phyloP scores from a whole-genome alignment of 108 stramenopile species.

The Stephanodiscus minutulus region DNA sequence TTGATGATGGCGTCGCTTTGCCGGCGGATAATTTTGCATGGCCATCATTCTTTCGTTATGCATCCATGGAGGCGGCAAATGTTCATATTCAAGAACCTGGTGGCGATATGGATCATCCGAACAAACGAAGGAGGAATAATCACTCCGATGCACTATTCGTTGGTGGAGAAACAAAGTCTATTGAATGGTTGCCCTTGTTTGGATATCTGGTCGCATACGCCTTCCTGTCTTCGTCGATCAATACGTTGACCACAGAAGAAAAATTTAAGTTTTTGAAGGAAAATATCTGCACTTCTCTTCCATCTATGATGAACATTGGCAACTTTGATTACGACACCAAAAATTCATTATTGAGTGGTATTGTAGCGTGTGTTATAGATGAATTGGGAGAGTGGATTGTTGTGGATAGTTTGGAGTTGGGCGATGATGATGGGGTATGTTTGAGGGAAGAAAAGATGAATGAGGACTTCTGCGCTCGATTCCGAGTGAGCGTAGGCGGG shows the following conservation, averaged over 20 bases:
- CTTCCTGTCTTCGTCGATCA: neutral
- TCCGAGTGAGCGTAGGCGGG: conserved; percentile 32
- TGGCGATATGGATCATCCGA: conserved; percentile 6
- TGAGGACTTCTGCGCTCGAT: conserved; percentile 7
- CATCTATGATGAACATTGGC: conserved; percentile 19
- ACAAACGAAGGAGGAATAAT: conserved; percentile 23
- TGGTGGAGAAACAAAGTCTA: neutral
- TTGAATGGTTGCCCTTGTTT: conserved; percentile 36
- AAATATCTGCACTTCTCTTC: conserved; percentile 18
- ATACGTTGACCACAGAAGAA: conserved; percentile 21
- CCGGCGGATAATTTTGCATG: conserved; percentile 16
- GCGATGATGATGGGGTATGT: neutral
- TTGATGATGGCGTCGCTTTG: conserved; percentile 4
- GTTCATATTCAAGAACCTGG: neutral
- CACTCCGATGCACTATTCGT: neutral
- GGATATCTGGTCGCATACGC: conserved; percentile 39
- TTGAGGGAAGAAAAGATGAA: neutral
- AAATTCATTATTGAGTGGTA: conserved; percentile 28
- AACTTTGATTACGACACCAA: conserved; percentile 16
- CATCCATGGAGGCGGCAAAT: neutral
- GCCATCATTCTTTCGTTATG: conserved; percentile 18
- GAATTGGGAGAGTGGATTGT: conserved; percentile 38
- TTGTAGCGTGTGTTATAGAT: conserved; percentile 42
- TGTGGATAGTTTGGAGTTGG: conserved; percentile 18
- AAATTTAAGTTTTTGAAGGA: conserved; percentile 10